Percentiles rank a stretch among this genome's conserved stretches.
phyloP scores from a whole-genome alignment of 2,329 filamentous ascomycete species.

The Fusarium goolgardi region DNA sequence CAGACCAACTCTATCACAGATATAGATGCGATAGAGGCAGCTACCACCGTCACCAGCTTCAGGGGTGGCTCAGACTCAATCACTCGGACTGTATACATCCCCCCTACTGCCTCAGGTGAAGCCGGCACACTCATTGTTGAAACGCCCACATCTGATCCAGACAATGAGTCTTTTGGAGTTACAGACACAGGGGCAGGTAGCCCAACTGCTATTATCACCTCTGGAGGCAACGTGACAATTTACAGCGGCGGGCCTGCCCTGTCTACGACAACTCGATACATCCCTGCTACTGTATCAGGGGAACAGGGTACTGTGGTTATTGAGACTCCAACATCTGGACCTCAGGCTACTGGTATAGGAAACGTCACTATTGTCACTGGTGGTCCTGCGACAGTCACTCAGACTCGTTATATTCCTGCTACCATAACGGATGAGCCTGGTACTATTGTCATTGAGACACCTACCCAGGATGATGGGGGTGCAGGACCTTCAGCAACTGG shows the following conservation, averaged over 20 bases:
- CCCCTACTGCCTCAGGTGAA: neutral
- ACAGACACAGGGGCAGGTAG: neutral
- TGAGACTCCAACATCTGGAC: conserved; percentile 21
- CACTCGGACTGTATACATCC: conserved; percentile 10
- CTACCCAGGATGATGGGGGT: neutral
- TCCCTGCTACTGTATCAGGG: conserved; percentile 2
- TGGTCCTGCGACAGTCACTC: neutral
- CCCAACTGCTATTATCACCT: neutral
- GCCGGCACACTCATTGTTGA: conserved; percentile 14
- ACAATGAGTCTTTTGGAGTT: neutral
- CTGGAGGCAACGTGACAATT: conserved; percentile 10
- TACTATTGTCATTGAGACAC: conserved; percentile 8
- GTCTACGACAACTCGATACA: neutral
- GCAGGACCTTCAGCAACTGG: neutral
- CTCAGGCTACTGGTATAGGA: conserved; percentile 9
- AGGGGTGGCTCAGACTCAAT: conserved; percentile 4
- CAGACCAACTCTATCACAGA: neutral
- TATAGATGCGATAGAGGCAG: neutral
- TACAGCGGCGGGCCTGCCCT: conserved; percentile 14
- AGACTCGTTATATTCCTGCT: conserved; percentile 17
- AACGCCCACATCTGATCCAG: neutral
- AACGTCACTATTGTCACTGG: conserved; percentile 14
- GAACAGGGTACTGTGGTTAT: conserved; percentile 17
- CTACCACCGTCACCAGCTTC: neutral
- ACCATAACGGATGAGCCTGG: conserved; percentile 4